Percentiles rank a stretch among this genome's conserved stretches.
phyloP scores from a whole-genome alignment of 163 green algal genomes.

The Scenedesmus sp. region DNA sequence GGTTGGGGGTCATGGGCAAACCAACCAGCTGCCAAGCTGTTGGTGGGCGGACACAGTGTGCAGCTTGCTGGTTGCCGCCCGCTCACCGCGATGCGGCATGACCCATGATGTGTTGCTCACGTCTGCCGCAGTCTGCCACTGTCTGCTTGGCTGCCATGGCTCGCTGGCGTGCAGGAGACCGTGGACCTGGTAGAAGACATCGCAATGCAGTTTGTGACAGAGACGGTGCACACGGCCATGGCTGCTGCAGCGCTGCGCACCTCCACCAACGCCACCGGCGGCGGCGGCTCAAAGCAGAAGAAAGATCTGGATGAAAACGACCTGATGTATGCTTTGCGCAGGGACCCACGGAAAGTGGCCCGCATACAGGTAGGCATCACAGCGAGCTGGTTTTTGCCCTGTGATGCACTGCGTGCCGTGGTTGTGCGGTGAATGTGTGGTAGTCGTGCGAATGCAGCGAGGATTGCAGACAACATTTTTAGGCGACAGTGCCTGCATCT shows the following conservation, averaged over 20 bases:
- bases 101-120: too few species aligned
- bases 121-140: not conserved
- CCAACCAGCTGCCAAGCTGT: too few species aligned
- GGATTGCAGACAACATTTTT: too few species aligned
- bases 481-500: too few species aligned
- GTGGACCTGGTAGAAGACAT: conserved; percentile 51
- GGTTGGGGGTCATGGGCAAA: too few species aligned
- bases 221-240: conserved; percentile 39
- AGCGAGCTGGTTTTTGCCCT: not conserved
- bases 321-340: conserved; percentile 32
- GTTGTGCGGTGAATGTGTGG: not conserved
- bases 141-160: not conserved
- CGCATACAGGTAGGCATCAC: conserved; percentile 34
- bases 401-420: not conserved
- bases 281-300: not conserved
- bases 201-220: conserved; percentile 36
- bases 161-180: conserved; percentile 9
- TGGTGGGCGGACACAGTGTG: too few species aligned
- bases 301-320: conserved; percentile 19
- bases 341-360: conserved; percentile 40
- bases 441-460: too few species aligned
- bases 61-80: too few species aligned
- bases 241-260: conserved; percentile 12
- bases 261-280: not conserved
- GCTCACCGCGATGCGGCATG: too few species aligned